These are phyloP conservation scores for Penicillium antarcticum DNA, from an alignment of 495 filamentous ascomycete genomes.

Conservation along the genomic window DNA sequence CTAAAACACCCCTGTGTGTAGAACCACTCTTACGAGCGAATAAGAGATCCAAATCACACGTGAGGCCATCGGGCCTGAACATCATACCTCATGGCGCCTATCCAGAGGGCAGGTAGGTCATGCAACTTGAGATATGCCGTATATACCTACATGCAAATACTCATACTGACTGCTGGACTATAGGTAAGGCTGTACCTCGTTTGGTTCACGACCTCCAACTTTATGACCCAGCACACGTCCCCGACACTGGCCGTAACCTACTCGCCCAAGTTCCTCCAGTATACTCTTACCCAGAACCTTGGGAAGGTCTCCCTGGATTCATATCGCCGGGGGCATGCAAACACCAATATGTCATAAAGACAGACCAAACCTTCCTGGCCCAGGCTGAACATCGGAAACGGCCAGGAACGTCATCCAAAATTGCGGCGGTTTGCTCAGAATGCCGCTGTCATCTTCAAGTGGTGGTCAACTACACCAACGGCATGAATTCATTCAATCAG, in stretches of 20 bases:
- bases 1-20: too few species aligned
- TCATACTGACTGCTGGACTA: not conserved
- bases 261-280: conserved; percentile 52
- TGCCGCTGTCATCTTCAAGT: conserved; percentile 57
- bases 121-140: not conserved
- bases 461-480: conserved; percentile 38
- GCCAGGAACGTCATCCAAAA: conserved; percentile 40
- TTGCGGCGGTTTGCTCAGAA: conserved; percentile 53
- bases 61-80: conserved; percentile 12
- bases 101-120: conserved; percentile 34
- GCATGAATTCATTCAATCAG: conserved; percentile 12
- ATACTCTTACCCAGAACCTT: conserved; percentile 30
- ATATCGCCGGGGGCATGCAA: conserved; percentile 47
- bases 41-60: not conserved
- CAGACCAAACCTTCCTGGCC: conserved; percentile 47
- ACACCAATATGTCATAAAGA: conserved; percentile 54
- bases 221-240: conserved; percentile 53
- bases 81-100: conserved; percentile 30
- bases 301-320: conserved; percentile 25
- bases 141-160: conserved; percentile 1
- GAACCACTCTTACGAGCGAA: not conserved
- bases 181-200: conserved; percentile 63
- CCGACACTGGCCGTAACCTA: conserved; percentile 47
- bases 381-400: conserved; percentile 32
- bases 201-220: conserved; percentile 54